Percentiles rank a stretch among this genome's conserved stretches.
phyloP scores from a whole-genome alignment of 2,329 filamentous ascomycete species.

The Coniochaeta sp. region DNA sequence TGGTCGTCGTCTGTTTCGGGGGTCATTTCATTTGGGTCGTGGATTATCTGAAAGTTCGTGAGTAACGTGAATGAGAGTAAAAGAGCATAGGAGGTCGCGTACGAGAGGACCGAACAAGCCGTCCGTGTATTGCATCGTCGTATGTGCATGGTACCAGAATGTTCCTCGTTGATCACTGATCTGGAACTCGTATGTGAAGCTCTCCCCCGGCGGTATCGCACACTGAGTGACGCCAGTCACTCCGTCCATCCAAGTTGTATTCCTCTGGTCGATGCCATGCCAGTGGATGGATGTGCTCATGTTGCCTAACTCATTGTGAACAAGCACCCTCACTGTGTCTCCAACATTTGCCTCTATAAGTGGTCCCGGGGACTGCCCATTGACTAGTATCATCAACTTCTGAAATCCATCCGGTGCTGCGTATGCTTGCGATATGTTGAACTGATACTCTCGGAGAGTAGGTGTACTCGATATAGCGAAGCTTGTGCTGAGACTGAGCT shows the following conservation, averaged over 20 bases:
- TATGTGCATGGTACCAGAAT: slow-evolving; percentile 55
- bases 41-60: slow-evolving; percentile 22
- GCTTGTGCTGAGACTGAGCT: slow-evolving; percentile 12
- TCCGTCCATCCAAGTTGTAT: slow-evolving; percentile 60
- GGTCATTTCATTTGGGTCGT: slow-evolving; percentile 23
- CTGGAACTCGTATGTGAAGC: slow-evolving; percentile 54
- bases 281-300: slow-evolving; percentile 53
- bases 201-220: slow-evolving; percentile 45
- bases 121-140: slow-evolving; percentile 53
- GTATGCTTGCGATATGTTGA: slow-evolving; percentile 22
- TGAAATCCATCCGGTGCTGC: slow-evolving; percentile 25
- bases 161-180: slow-evolving; percentile 30
- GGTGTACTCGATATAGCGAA: slow-evolving; percentile 13
- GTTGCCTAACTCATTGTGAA: slow-evolving; percentile 28
- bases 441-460: slow-evolving; percentile 20
- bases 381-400: slow-evolving; percentile 30
- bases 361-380: slow-evolving; percentile 34
- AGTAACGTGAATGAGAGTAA: not conserved
- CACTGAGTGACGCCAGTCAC: slow-evolving; percentile 54
- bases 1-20: slow-evolving; percentile 23
- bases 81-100: slow-evolving; percentile 8
- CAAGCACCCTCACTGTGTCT: slow-evolving; percentile 28
- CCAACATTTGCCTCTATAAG: slow-evolving; percentile 35
- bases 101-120: slow-evolving; percentile 56
- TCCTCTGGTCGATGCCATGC: slow-evolving; percentile 60